Percentiles rank a stretch among this genome's conserved stretches.
Evolutionary conservation across 2,329 filamentous ascomycete genomes (phyloP).

Genomic region (Davidsoniella virescens): DNA sequence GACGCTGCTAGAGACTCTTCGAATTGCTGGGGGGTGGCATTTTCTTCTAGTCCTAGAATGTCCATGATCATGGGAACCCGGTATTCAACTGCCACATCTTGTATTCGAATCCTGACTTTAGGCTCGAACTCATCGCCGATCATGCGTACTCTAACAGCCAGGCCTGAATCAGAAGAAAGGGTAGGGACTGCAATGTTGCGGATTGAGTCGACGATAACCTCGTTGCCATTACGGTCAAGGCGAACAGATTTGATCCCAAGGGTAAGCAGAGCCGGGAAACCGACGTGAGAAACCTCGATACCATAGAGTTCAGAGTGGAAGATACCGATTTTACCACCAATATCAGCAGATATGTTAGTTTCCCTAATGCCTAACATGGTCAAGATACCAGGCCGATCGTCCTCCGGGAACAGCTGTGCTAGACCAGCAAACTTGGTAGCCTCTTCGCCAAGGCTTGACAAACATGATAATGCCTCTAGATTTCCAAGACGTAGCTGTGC

Average conservation of each 20-base stretch:
- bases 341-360: slow-evolving; percentile 41
- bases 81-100: slow-evolving; percentile 77
- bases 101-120: slow-evolving; percentile 71
- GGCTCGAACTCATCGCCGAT: slow-evolving; percentile 92
- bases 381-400: slow-evolving; percentile 79
- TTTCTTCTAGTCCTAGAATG: slow-evolving; percentile 51
- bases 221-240: slow-evolving; percentile 46
- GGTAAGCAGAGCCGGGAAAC: slow-evolving; percentile 66
- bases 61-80: slow-evolving; percentile 71
- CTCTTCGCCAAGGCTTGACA: slow-evolving; percentile 62
- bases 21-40: slow-evolving; percentile 54
- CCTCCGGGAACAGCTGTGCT: slow-evolving; percentile 86
- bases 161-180: slow-evolving; percentile 19
- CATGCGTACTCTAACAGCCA: slow-evolving; percentile 71
- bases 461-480: slow-evolving; percentile 45
- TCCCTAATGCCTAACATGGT: slow-evolving; percentile 53
- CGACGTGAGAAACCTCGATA: slow-evolving; percentile 64
- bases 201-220: slow-evolving; percentile 52
- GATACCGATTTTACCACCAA: slow-evolving; percentile 53
- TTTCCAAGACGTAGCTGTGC: slow-evolving; percentile 47
- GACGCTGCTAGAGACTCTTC: slow-evolving; percentile 63
- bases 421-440: slow-evolving; percentile 70
- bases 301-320: slow-evolving; percentile 42
- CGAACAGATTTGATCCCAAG: slow-evolving; percentile 51
- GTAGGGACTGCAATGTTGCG: slow-evolving; percentile 15